Evolutionary conservation across 2,329 filamentous ascomycete genomes (phyloP).

Genomic region (Massarina eburnea): DNA sequence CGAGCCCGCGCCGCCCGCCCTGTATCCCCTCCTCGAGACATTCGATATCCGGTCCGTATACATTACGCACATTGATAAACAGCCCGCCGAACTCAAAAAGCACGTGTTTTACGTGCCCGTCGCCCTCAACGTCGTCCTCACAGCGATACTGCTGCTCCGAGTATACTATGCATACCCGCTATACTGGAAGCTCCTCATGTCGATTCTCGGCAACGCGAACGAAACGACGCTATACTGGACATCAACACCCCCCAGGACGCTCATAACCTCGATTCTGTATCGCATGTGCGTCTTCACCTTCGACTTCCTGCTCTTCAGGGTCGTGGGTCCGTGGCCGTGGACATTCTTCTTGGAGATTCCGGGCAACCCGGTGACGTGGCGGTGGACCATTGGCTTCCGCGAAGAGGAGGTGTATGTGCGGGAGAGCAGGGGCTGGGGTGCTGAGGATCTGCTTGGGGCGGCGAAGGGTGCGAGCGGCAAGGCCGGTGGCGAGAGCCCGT

Average conservation of each 20-base stretch:
- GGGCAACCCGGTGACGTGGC: conserved; percentile 70
- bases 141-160: conserved; percentile 66
- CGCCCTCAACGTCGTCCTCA: conserved; percentile 71
- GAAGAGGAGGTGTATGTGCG: conserved; percentile 79
- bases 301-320: conserved; percentile 63
- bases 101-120: conserved; percentile 82
- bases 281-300: conserved; percentile 69
- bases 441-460: conserved; percentile 55
- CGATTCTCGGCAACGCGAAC: conserved; percentile 66
- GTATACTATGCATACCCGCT: conserved; percentile 68
- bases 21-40: conserved; percentile 66
- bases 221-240: conserved; percentile 64
- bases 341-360: conserved; percentile 63
- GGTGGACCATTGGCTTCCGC: conserved; percentile 73
- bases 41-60: conserved; percentile 74
- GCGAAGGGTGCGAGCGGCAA: conserved; percentile 48
- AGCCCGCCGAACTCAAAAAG: conserved; percentile 70
- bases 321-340: conserved; percentile 51
- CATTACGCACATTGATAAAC: conserved; percentile 78
- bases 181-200: conserved; percentile 69
- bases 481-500: conserved; percentile 54
- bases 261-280: conserved; percentile 59
- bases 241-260: conserved; percentile 55
- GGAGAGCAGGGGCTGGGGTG: conserved; percentile 73
- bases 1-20: conserved; percentile 62